Evolutionary conservation across 2,329 filamentous ascomycete species (phyloP).

Genomic region (Sporothrix variecibatus): DNA sequence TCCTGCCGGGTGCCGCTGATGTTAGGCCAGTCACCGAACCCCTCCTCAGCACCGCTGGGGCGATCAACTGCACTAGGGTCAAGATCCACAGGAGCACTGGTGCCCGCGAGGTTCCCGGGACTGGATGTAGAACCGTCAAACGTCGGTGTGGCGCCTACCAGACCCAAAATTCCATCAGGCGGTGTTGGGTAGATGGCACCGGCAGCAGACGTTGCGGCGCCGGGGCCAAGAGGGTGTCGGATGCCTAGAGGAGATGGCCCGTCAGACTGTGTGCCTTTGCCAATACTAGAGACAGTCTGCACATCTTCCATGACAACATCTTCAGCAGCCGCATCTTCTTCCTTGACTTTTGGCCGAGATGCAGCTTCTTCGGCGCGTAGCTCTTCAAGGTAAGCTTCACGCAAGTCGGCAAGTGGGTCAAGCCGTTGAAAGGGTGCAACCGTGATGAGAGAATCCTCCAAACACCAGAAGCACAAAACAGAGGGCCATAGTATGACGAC

Average conservation of each 20-base stretch:
- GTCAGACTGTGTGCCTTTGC: conserved; percentile 23
- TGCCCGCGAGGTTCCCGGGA: conserved; percentile 49
- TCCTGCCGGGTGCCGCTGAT: conserved; percentile 50
- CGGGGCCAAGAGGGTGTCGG: conserved; percentile 49
- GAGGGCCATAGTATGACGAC: conserved; percentile 58
- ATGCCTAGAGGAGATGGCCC: conserved; percentile 50
- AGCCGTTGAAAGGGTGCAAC: conserved; percentile 26
- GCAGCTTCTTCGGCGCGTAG: conserved; percentile 23
- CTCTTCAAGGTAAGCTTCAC: conserved; percentile 27
- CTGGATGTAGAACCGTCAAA: conserved; percentile 59
- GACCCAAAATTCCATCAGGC: conserved; percentile 63
- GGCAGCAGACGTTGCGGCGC: conserved; percentile 31
- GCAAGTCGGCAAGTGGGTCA: conserved; percentile 27
- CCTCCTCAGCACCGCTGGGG: conserved; percentile 32
- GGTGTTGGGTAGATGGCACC: conserved; percentile 68
- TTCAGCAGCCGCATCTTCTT: conserved; percentile 7
- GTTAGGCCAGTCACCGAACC: conserved; percentile 46
- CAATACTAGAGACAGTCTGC: conserved; percentile 16
- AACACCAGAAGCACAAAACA: conserved; percentile 54
- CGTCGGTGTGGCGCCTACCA: conserved; percentile 55
- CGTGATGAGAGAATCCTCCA: conserved; percentile 21
- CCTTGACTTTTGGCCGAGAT: not conserved
- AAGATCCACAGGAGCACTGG: conserved; percentile 40
- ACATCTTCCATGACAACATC: conserved; percentile 29
- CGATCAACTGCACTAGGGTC: conserved; percentile 40